phyloP scores from a whole-genome alignment of 139 green algal species.

The Tetradesmus lagerheimii region DNA sequence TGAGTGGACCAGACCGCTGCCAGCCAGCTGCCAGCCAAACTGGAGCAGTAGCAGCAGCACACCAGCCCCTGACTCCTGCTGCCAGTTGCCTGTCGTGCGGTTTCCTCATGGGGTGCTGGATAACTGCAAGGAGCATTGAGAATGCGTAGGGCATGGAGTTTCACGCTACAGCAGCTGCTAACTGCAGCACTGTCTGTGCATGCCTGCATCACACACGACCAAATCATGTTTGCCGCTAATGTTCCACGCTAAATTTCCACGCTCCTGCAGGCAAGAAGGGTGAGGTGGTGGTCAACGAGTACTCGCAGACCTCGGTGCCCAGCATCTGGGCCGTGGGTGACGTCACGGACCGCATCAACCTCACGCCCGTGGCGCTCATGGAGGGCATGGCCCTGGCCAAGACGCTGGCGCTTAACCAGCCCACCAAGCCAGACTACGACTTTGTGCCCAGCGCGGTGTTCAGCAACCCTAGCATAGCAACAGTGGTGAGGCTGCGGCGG shows the following conservation, averaged over 20 bases:
- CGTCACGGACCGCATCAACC: slow-evolving; percentile 94
- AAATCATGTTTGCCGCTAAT: too few species aligned
- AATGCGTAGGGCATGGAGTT: too few species aligned
- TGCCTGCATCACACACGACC: too few species aligned
- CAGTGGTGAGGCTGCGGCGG: slow-evolving; percentile 70
- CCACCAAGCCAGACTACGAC: slow-evolving; percentile 88
- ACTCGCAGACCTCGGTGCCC: slow-evolving; percentile 83
- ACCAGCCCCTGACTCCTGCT: neutral
- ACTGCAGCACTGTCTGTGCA: too few species aligned
- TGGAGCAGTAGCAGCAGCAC: neutral
- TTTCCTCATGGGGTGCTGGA: neutral
- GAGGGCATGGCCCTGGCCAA: slow-evolving; percentile 96
- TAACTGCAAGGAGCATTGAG: too few species aligned
- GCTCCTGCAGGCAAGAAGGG: slow-evolving; percentile 54
- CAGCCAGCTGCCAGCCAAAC: neutral
- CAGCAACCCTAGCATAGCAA: slow-evolving; percentile 90
- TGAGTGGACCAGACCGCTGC: neutral
- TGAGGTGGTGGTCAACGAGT: slow-evolving; percentile 92
- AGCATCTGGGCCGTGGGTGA: slow-evolving; percentile 96
- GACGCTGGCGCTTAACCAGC: slow-evolving; percentile 83
- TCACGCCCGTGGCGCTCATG: slow-evolving; percentile 98
- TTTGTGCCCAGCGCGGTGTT: slow-evolving; percentile 88
- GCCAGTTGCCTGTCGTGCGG: neutral
- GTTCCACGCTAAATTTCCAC: too few species aligned
- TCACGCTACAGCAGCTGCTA: neutral